phyloP scores from a whole-genome alignment of 164 flowering plant genomes.

The Taxillus chinensis region DNA sequence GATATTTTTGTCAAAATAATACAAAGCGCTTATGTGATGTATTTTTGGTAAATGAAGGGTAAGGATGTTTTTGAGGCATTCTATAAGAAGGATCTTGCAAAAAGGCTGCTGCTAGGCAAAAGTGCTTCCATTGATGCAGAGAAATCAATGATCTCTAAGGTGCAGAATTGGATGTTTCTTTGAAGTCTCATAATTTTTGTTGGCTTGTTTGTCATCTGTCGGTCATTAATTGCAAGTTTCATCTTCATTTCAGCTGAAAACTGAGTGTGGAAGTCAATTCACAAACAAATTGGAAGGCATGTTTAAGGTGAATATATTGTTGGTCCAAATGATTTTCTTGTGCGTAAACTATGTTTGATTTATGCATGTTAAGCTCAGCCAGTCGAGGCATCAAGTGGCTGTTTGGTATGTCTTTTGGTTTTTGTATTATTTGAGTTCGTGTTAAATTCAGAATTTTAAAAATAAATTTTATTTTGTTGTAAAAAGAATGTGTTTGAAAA shows the following conservation, averaged over 20 bases:
- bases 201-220: background rate
- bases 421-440: too few species aligned
- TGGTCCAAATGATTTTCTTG: background rate
- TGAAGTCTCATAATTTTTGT: background rate
- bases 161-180: constrained; percentile 13
- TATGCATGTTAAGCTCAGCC: too few species aligned
- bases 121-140: constrained; percentile 99
- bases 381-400: too few species aligned
- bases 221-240: constrained; percentile 5
- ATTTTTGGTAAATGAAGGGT: constrained; percentile 41
- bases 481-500: too few species aligned
- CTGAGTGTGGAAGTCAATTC: constrained; percentile 99
- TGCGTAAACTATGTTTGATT: background rate
- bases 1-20: background rate
- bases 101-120: constrained; percentile 84
- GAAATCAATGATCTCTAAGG: constrained; percentile 99
- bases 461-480: too few species aligned
- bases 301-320: constrained; percentile 67
- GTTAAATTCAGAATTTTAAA: too few species aligned
- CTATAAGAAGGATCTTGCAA: constrained; percentile 98
- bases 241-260: constrained; percentile 64
- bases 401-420: too few species aligned
- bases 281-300: constrained; percentile 99
- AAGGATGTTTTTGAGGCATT: constrained; percentile 99
- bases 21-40: background rate